Evolutionary conservation across 2,329 filamentous ascomycete species (phyloP).

Genomic region (Fusarium phyllophilum): DNA sequence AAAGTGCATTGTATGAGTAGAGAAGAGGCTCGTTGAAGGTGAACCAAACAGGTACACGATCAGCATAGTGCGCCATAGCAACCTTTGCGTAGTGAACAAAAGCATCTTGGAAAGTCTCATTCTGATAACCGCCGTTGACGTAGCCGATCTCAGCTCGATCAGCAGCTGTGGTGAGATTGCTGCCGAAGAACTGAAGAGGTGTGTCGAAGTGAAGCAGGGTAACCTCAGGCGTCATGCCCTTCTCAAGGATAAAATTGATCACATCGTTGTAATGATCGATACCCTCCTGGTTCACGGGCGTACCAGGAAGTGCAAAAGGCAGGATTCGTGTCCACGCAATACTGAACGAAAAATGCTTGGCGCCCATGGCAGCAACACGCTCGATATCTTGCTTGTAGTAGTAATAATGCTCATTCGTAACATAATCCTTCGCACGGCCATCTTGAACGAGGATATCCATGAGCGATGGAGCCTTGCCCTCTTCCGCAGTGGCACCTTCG

Average conservation of each 20-base stretch:
- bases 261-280: conserved; percentile 65
- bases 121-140: conserved; percentile 56
- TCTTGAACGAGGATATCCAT: conserved; percentile 53
- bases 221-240: conserved; percentile 60
- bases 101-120: conserved; percentile 59
- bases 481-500: conserved; percentile 56
- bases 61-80: conserved; percentile 61
- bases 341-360: conserved; percentile 62
- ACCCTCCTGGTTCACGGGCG: conserved; percentile 62
- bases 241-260: conserved; percentile 59
- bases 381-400: conserved; percentile 67
- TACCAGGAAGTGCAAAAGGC: conserved; percentile 60
- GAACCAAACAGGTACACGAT: conserved; percentile 62
- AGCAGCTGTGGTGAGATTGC: conserved; percentile 42
- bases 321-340: conserved; percentile 64
- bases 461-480: conserved; percentile 56
- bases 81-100: conserved; percentile 65
- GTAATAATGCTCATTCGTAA: conserved; percentile 63
- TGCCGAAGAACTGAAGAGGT: conserved; percentile 55
- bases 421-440: conserved; percentile 45
- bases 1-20: conserved; percentile 52
- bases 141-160: conserved; percentile 50
- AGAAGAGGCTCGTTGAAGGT: conserved; percentile 64
- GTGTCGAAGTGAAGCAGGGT: conserved; percentile 63
- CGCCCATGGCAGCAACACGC: conserved; percentile 61